Evolutionary conservation across 768 basidiomycete species (phyloP), one percentile per base, ranked within the genome.

Genomic region (Tulasnella sp.): DNA sequence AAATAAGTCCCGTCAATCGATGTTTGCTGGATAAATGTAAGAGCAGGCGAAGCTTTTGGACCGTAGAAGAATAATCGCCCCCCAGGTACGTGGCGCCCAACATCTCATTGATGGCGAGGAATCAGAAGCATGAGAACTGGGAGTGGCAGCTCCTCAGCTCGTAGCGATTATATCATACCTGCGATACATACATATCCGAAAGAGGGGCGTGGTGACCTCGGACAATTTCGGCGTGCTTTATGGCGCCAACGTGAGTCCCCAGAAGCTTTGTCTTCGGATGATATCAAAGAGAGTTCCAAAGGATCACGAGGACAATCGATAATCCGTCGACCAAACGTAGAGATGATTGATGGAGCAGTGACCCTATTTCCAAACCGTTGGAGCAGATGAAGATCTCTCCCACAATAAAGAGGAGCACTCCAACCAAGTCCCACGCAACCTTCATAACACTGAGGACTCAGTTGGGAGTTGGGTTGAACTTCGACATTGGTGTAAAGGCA

Each of bases 371-470:
- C 29, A 70, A 70, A 9, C 65, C 64, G n/a, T 26, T 23, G n/a
- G 78, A 75, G 5, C 78, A 80, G 76, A 77, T 78, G 64, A 75
- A 78, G 48, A 78, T 72, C 17, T 77, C 75, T 23, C 72, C 75
- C 4, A 58, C 63, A 64, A 76, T 69, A 64, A 79, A 79, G 41
- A 79, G 61, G 32, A 70, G 51, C 0, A 73, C 73, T 29, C 78
- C 78, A 21, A 79, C 51, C 75, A 78, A 77, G 65, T 80, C 78
- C 51, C n/a, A n/a, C n/a, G n/a, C n/a, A n/a, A 80, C 69, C 43
- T 70, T 63, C 38, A 64, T 60, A 63, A 74, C 38, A 63, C 72
- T 67, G 61, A 70, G 48, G 1, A 65, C 1, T 11, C 51, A 19
- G 34, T 38, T 38, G 34, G 23, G 56, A 50, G n/a, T 43, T 34